Evolutionary conservation across 768 basidiomycete genomes (phyloP).

Genomic region (Auricularia cornea): DNA sequence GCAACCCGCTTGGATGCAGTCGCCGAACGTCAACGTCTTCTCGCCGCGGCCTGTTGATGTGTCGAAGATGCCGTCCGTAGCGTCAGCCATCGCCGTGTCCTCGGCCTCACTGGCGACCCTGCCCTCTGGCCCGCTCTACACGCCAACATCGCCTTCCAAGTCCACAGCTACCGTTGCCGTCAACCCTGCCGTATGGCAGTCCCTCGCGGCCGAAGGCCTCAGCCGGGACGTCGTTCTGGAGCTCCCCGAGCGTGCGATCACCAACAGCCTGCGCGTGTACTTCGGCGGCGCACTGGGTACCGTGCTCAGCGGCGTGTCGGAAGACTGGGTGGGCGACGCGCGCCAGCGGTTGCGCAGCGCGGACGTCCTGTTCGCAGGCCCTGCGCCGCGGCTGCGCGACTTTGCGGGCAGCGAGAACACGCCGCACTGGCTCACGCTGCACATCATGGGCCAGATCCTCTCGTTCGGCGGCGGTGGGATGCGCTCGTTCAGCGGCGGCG

Average conservation of each 20-base stretch:
- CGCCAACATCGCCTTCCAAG: too few species aligned
- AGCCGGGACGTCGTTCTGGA: slow-evolving; percentile 55
- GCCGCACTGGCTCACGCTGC: slow-evolving; percentile 76
- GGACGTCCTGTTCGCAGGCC: not conserved
- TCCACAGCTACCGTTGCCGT: not conserved
- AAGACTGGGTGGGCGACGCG: slow-evolving; percentile 23
- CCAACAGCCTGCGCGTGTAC: slow-evolving; percentile 54
- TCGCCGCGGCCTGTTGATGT: slow-evolving; percentile 45
- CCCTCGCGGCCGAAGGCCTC: slow-evolving; percentile 56
- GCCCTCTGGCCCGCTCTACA: not conserved
- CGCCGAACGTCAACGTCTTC: slow-evolving; percentile 42
- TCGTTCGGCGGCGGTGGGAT: slow-evolving; percentile 27
- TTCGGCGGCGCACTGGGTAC: slow-evolving; percentile 43
- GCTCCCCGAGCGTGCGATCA: slow-evolving; percentile 54
- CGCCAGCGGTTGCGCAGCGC: not conserved
- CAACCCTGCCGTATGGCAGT: slow-evolving; percentile 33
- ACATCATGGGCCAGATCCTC: slow-evolving; percentile 63
- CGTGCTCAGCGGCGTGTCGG: slow-evolving; percentile 36
- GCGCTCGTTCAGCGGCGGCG: not conserved
- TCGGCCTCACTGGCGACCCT: not conserved
- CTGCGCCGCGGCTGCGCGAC: slow-evolving; percentile 11
- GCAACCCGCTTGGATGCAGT: slow-evolving; percentile 14
- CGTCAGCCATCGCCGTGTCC: slow-evolving; percentile 34
- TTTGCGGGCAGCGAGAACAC: slow-evolving; percentile 62
- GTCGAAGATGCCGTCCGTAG: slow-evolving; percentile 32